Percentiles rank a stretch among this genome's conserved stretches.
Evolutionary conservation across 1,139 yeast genomes (phyloP).

Genomic region (Kodamaea derodonti): DNA sequence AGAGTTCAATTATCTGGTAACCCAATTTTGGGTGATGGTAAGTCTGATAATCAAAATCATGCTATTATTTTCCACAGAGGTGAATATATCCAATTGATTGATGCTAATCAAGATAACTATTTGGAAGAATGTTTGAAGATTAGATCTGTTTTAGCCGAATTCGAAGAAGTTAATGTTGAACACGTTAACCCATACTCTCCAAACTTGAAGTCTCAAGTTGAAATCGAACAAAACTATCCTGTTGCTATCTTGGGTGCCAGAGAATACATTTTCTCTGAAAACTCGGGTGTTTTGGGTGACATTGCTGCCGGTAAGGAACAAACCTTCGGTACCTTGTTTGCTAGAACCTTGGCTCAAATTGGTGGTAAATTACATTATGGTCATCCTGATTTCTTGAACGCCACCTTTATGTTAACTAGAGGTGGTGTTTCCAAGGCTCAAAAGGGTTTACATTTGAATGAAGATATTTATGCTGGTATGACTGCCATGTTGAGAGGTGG

Average conservation of each 20-base stretch:
- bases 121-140: slow-evolving; percentile 97
- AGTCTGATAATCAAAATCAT: slow-evolving; percentile 98
- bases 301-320: slow-evolving; percentile 99
- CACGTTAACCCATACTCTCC: slow-evolving; percentile 80
- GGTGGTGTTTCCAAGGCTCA: slow-evolving; percentile 99
- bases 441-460: slow-evolving; percentile 96
- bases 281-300: slow-evolving; percentile 98
- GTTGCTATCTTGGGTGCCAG: slow-evolving; percentile 99
- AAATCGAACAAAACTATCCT: slow-evolving; percentile 51
- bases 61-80: slow-evolving; percentile 97
- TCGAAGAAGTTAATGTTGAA: slow-evolving; percentile 90
- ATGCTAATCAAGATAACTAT: slow-evolving; percentile 98
- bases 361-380: slow-evolving; percentile 99
- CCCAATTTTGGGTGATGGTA: slow-evolving; percentile 99
- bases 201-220: slow-evolving; percentile 34
- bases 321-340: slow-evolving; percentile 96
- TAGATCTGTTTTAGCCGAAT: slow-evolving; percentile 95
- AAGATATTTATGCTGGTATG: slow-evolving; percentile 99
- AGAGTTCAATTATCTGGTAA: slow-evolving; percentile 98
- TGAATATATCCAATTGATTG: slow-evolving; percentile 95
- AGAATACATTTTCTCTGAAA: slow-evolving; percentile 98
- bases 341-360: slow-evolving; percentile 95
- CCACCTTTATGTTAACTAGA: slow-evolving; percentile 92
- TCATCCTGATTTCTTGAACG: slow-evolving; percentile 98
- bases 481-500: slow-evolving; percentile 97